These are phyloP conservation scores for Pythium graminicola DNA, from an alignment of 352 stramenopile species.

Conservation along the genomic window DNA sequence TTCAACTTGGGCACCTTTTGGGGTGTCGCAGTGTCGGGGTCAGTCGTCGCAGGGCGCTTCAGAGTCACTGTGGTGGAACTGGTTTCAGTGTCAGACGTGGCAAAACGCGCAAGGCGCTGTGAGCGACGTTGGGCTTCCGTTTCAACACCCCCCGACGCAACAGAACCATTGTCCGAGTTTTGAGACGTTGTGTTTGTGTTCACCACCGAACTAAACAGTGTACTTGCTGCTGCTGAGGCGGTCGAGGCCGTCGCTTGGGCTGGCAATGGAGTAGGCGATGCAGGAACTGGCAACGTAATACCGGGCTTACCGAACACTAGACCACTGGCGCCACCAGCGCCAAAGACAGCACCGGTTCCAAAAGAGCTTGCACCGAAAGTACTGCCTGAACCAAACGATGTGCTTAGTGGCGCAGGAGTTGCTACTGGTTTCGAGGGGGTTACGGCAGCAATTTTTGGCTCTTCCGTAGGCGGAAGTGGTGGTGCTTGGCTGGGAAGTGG, in stretches of 20 bases:
- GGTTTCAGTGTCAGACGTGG: neutral
- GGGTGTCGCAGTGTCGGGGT: neutral
- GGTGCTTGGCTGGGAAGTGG: constrained; percentile 6
- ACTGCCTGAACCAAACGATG: constrained; percentile 27
- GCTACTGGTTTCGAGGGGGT: neutral
- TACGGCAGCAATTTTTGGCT: neutral
- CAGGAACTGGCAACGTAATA: constrained; percentile 63
- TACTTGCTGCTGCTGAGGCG: neutral
- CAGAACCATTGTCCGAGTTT: neutral
- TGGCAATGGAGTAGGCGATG: constrained; percentile 33
- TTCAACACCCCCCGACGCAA: neutral
- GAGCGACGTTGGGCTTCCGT: constrained; percentile 16
- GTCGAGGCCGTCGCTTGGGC: neutral
- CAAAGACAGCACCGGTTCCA: constrained; percentile 15
- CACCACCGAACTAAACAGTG: neutral
- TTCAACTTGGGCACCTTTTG: constrained; percentile 8
- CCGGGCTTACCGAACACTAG: constrained; percentile 73
- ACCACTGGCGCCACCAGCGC: constrained; percentile 25
- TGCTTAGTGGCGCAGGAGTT: constrained; percentile 25
- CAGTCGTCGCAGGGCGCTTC: constrained; percentile 16
- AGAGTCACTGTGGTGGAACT: neutral
- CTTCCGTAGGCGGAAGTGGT: neutral
- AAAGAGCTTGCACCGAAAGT: constrained; percentile 20
- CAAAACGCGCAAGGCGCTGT: constrained; percentile 19
- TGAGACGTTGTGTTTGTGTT: neutral